Base-by-base conservation (phyloP, 768 basidiomycete genomes). In the Clitopilus hobsonii region DNA sequence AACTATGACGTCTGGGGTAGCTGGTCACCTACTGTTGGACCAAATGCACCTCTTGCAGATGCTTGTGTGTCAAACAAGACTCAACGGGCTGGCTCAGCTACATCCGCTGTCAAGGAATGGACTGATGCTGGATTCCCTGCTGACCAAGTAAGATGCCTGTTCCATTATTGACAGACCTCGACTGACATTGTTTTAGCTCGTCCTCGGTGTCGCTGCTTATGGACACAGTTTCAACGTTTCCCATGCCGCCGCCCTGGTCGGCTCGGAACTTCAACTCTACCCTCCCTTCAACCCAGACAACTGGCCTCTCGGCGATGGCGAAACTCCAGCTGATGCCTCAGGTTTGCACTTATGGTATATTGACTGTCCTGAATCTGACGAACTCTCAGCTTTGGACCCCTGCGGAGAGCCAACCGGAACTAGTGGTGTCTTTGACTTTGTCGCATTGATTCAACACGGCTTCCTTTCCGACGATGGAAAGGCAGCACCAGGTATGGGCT, bases 21-120 rank as follows among this genome's bases (percentile, higher is more conserved):
- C 4, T 87, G 80, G 76, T 77, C 76, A 61, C 64, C 70, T 61
- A 71, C 78, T 57, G 73, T 84, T 50, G 94, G 92, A 3, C 86
- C 94, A 5, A 95, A 97, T 66, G 85, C 94, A 0, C 94, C 94
- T 4, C 79, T 96, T 20, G 70, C 80, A 28, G 85, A 93, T 69
- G 71, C 79, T 0, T 95, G 94, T 64, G 80, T 83, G 0, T 60
- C 68, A 2, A 70, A n/a, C n/a, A n/a, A n/a, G n/a, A n/a, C n/a
- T n/a, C n/a, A n/a, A n/a, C n/a, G n/a, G 57, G 69, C 74, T 25
- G 91, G 90, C 8, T 92, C 91, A 54, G 92, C 84, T 6, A 74
- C 77, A n/a, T 79, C 80, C 18, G 86, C 89, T 7, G 77, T 97
- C 36, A 63, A 74, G 11, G 78, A 79, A 4, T 96, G 94, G 94